Evolutionary conservation across 805 yeast species (phyloP), one percentile per base, ranked within the genome.

Genomic region (Grigorovia transvaalensis): DNA sequence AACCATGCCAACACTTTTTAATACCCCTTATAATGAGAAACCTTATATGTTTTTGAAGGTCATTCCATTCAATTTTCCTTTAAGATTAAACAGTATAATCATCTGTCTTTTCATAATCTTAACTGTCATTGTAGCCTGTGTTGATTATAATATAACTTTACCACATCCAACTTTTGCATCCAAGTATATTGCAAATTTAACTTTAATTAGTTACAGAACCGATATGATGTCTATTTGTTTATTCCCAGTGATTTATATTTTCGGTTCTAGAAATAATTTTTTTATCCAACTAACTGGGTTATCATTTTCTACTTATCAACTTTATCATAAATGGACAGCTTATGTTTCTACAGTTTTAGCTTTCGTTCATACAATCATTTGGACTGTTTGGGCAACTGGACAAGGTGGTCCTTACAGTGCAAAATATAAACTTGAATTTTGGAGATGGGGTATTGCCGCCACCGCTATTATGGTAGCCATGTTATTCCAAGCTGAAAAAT

Each of bases 251-350:
- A 63, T 81, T n/a, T 76, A 79, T 53, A 67, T 84, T 51, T 82
- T 85, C 65, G 87, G 88, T 5, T 84, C 84, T 33, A 72, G 93
- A 59, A 87, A 86, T 64, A 86, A 84, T 60, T 79, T 87, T 17
- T 71, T 86, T 59, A 76, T 78, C 55, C 70, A 68, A 61, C 50
- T 82, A 7, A 76, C 89, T 1, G 88, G 90, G 2, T 74, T 85
- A 72, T 65, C 80, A 0, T 78, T 74, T 56, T 69, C 81, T 13
- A 74, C 84, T 1, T 85, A 86, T 67, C 72, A 80, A 58, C 67
- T 72, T 30, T 78, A 77, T 60, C 96, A 88, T 67, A 81, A 75
- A 63, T 81, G 87, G 85, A 65, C 75, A 46, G 84, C 85, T 1
- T 71, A 83, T 56, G 70, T 75, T 0, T 69, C 74, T 57, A 67